Evolutionary conservation across 192 early-diverging fungal species (phyloP).

Genomic region (Neocallimastix lanati): DNA sequence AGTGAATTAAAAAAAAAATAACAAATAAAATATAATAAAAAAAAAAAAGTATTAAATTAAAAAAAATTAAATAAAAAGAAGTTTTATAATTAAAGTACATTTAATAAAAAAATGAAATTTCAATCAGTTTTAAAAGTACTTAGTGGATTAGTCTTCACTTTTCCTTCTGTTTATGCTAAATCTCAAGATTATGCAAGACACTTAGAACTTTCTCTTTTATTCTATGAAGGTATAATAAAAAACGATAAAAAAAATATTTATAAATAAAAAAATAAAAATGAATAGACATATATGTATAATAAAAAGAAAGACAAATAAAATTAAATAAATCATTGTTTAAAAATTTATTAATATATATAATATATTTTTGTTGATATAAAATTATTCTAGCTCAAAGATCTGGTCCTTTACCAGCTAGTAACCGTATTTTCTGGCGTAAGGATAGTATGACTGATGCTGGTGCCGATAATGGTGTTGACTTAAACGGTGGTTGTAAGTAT

Average conservation of each 20-base stretch:
- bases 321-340: no score
- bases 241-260: no score
- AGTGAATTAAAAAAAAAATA: no score
- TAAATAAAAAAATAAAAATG: no score
- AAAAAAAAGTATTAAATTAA: no score
- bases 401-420: not conserved
- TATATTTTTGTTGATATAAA: no score
- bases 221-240: not conserved
- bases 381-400: not conserved
- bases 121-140: not conserved
- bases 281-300: no score
- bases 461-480: constrained; percentile 12
- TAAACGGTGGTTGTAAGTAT: constrained; percentile 20
- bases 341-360: no score
- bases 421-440: constrained; percentile 11
- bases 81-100: not conserved
- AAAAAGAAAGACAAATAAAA: no score
- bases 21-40: no score
- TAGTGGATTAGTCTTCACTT: not conserved
- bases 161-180: not conserved
- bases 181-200: not conserved
- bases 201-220: not conserved
- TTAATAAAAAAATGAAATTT: not conserved
- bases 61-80: no score
- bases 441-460: constrained; percentile 19